Evolutionary conservation across 2,329 filamentous ascomycete genomes (phyloP), one percentile per base, ranked within the genome.

Genomic region (Aspergillus nomiae): DNA sequence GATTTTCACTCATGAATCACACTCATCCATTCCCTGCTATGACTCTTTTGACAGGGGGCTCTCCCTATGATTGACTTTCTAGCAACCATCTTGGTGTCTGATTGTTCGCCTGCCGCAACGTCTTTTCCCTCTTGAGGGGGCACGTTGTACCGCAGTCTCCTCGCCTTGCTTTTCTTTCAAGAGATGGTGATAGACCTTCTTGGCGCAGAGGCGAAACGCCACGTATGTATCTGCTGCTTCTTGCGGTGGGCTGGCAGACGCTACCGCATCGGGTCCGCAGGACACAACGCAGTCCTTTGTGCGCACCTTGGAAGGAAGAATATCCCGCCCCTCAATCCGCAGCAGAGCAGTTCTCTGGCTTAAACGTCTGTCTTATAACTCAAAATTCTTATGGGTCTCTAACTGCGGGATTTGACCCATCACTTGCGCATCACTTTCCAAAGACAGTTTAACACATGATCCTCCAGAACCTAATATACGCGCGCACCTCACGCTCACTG

Each of bases 391-490:
- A 36, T 24, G 30, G 51, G 30, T 16, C 21, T 54, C 51, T 36
- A 24, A 24, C 21, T 26, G 21, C 51, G 51, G 51, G 32, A 55
- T 55, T 55, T 55, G 51, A 24, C 19, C 32, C 51, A 12, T 55
- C 19, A 60, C 24, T 63, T 48, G 61, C 36, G n/a, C 45, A 30
- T 46, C 53, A 45, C 14, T 46, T 54, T 30, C 53, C 53, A 24
- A 45, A 41, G 43, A 30, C 34, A 26, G 45, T 46, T 51, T 63
- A 51, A 55, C 51, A 36, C 51, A 12, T 55, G 43, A 57, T 57
- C 59, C 59, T 61, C 51, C 30, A 55, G 36, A 55, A 55, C 45
- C 60, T 59, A 53, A 59, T 60, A 60, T 57, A 60, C 60, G 63
- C 57, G 56, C 60, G 57, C 57, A 55, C 43, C 41, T 57, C 55